A percentile compares a stretch with the other conserved stretches of the same genome.
Conservation (phyloP, 1,139 yeast species). For the Yamadazyma kanchanaburiensis region DNA sequence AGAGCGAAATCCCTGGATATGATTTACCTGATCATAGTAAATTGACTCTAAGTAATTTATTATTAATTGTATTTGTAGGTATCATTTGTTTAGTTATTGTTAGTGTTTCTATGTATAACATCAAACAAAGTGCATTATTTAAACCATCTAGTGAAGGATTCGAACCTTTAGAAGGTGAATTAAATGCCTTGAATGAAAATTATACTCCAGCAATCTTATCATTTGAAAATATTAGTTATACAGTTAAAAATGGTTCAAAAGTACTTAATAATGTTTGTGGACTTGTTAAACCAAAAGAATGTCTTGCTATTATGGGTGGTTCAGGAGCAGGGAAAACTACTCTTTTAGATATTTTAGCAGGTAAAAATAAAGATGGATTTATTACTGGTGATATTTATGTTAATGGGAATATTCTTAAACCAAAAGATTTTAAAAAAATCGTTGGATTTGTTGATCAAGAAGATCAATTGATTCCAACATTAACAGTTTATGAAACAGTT, state of each 20-base stretch:
- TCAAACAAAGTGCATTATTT: constrained; percentile 65
- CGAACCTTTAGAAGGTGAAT: constrained; percentile 31
- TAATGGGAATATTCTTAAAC: constrained; percentile 57
- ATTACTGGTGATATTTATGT: constrained; percentile 64
- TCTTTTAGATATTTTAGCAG: constrained; percentile 82
- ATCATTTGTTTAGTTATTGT: constrained; percentile 34
- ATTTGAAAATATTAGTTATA: constrained; percentile 68
- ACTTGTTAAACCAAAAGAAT: constrained; percentile 77
- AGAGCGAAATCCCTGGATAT: constrained; percentile 91
- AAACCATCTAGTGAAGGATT: constrained; percentile 22
- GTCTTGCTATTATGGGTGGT: constrained; percentile 96
- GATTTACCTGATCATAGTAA: constrained; percentile 58
- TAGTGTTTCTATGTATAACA: constrained; percentile 46
- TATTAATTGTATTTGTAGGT: constrained; percentile 50
- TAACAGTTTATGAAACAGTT: constrained; percentile 94
- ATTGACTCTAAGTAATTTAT: constrained; percentile 47
- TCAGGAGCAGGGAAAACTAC: constrained; percentile 99
- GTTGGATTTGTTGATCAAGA: constrained; percentile 98
- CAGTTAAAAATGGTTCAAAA: constrained; percentile 44
- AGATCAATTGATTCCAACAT: constrained; percentile 83
- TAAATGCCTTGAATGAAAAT: constrained; percentile 45
- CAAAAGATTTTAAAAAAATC: constrained; percentile 54
- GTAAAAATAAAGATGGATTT: constrained; percentile 75
- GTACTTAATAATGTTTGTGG: constrained; percentile 71
- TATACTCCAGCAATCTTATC: constrained; percentile 76